phyloP scores from a whole-genome alignment of 805 yeast species.

The Cyberlindnera amylophila region DNA sequence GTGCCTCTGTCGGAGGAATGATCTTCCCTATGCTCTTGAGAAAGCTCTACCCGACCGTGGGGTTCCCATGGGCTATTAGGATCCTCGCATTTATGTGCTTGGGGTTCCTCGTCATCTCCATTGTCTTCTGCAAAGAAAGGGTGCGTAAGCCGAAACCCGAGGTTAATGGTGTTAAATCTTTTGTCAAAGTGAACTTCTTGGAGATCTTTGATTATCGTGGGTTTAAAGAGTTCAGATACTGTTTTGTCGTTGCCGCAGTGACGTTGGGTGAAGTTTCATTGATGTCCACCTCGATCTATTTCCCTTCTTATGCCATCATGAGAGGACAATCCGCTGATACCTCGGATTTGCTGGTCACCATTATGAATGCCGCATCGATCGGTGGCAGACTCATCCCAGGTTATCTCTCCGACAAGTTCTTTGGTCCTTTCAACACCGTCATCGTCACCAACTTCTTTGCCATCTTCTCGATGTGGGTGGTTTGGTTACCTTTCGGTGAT shows the following conservation, averaged over 20 bases:
- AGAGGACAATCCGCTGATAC: slow-evolving; percentile 41
- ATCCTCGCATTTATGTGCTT: slow-evolving; percentile 46
- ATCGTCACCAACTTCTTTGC: slow-evolving; percentile 32
- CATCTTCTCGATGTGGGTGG: slow-evolving; percentile 18
- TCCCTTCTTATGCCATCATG: slow-evolving; percentile 50
- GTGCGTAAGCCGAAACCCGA: slow-evolving; percentile 21
- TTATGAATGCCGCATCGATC: slow-evolving; percentile 43
- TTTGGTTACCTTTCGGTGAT: slow-evolving; percentile 43
- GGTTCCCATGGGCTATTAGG: slow-evolving; percentile 60
- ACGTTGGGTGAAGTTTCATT: slow-evolving; percentile 33
- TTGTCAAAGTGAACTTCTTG: slow-evolving; percentile 21
- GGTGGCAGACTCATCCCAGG: slow-evolving; percentile 45
- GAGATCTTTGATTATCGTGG: slow-evolving; percentile 37
- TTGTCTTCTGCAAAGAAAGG: slow-evolving; percentile 40
- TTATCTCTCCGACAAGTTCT: slow-evolving; percentile 37
- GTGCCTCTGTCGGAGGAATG: slow-evolving; percentile 57
- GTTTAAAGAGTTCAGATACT: slow-evolving; percentile 27
- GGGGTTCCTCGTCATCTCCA: slow-evolving; percentile 34
- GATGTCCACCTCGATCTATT: slow-evolving; percentile 44
- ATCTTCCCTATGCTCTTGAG: slow-evolving; percentile 52
- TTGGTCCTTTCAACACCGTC: slow-evolving; percentile 53
- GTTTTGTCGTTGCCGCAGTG: slow-evolving; percentile 38
- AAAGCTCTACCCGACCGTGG: slow-evolving; percentile 45
- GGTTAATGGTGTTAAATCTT: slow-evolving; percentile 3
- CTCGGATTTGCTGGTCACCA: slow-evolving; percentile 45